phyloP scores from a whole-genome alignment of 192 early-diverging fungal species.

The Entomortierella parvispora region DNA sequence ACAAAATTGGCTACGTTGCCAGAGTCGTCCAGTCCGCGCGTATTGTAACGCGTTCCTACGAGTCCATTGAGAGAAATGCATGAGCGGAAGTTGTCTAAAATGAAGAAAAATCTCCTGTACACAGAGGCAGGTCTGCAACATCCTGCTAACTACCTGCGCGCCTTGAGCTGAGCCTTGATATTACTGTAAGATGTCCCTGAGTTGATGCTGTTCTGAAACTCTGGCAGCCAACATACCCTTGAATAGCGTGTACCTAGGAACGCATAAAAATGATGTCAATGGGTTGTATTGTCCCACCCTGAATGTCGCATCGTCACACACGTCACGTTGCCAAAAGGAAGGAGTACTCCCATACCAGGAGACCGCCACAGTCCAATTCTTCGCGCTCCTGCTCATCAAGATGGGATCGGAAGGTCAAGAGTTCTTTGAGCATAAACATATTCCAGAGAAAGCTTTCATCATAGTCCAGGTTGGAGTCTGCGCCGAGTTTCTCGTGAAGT shows the following conservation, averaged over 20 bases:
- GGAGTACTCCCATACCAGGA: constrained; percentile 65
- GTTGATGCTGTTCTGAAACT: constrained; percentile 44
- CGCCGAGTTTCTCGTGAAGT: constrained; percentile 30
- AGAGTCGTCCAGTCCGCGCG: constrained; percentile 96
- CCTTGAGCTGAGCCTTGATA: constrained; percentile 83
- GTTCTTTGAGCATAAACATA: constrained; percentile 78
- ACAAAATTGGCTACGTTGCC: constrained; percentile 99
- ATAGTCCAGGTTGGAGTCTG: constrained; percentile 66
- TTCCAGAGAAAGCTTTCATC: constrained; percentile 95
- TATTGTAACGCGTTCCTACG: constrained; percentile 94
- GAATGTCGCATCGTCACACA: not conserved
- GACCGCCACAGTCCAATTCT: constrained; percentile 76
- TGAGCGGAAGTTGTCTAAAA: too few species aligned
- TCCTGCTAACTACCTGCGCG: constrained; percentile 68
- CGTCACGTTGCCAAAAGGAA: constrained; percentile 12
- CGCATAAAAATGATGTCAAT: not conserved
- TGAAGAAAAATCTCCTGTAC: not conserved
- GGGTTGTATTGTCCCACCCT: not conserved
- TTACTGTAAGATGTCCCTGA: constrained; percentile 64
- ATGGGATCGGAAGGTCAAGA: constrained; percentile 85
- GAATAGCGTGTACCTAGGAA: constrained; percentile 70
- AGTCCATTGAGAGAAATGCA: constrained; percentile 55
- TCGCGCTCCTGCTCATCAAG: constrained; percentile 70
- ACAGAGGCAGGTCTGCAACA: too few species aligned
- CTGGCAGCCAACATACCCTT: constrained; percentile 78